Evolutionary conservation across 306 rosid species (phyloP).

Genomic region (Prunus padus): DNA sequence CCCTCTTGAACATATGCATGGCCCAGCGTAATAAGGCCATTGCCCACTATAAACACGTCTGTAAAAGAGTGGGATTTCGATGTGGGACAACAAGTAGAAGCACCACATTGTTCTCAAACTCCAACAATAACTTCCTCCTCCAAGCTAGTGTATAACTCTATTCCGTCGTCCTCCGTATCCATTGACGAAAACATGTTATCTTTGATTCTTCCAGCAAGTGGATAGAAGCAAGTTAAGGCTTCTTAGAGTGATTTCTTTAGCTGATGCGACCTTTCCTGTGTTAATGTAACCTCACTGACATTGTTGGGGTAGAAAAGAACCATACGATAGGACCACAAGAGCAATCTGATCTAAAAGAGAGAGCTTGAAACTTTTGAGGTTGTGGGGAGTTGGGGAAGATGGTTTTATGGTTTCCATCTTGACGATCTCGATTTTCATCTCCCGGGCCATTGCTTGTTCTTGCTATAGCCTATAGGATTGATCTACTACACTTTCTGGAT

Average conservation of each 20-base stretch:
- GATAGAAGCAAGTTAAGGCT: conserved; percentile 40
- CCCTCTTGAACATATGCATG: no score
- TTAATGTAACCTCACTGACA: neutral
- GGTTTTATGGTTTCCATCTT: conserved; percentile 17
- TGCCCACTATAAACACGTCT: no score
- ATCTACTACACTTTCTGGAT: no score
- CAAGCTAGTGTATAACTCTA: no score
- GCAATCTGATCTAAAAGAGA: conserved; percentile 24
- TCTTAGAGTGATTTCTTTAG: conserved; percentile 43
- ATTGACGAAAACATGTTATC: conserved; percentile 20
- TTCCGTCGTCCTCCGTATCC: no score
- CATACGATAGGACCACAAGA: conserved; percentile 7
- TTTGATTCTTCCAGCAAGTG: conserved; percentile 41
- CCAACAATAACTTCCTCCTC: no score
- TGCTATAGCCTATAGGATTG: neutral
- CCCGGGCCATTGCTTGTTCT: neutral
- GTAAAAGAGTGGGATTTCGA: no score
- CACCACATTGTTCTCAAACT: no score
- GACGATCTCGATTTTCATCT: conserved; percentile 5
- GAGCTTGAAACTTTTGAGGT: neutral
- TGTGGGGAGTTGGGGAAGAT: conserved; percentile 18
- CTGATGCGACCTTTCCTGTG: neutral
- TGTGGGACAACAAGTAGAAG: no score
- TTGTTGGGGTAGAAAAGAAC: conserved; percentile 14
- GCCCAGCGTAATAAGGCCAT: no score